Evolutionary conservation across 2,329 filamentous ascomycete species (phyloP).

Genomic region (Exophiala sp.): DNA sequence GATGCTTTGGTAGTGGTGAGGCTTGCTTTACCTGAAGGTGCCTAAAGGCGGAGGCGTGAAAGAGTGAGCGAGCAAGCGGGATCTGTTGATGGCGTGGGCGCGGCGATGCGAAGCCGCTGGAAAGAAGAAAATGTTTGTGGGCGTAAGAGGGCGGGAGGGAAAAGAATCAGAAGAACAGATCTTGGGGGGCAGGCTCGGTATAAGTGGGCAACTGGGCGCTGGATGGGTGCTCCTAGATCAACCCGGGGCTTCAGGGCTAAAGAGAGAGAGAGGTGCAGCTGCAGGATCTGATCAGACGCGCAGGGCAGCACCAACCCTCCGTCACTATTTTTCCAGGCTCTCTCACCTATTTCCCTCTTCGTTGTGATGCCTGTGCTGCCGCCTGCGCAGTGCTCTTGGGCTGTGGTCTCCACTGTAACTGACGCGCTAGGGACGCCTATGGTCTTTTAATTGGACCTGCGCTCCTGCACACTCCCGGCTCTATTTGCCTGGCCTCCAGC

Average conservation of each 20-base stretch:
- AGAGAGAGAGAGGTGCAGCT: background rate
- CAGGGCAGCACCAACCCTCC: background rate
- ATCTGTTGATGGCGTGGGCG: constrained; percentile 38
- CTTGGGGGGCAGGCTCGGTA: constrained; percentile 30
- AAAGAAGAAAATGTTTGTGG: constrained; percentile 7
- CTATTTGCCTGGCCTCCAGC: constrained; percentile 5
- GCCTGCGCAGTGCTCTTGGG: background rate
- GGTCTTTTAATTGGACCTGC: constrained; percentile 9
- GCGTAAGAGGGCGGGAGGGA: constrained; percentile 8
- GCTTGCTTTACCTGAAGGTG: constrained; percentile 17
- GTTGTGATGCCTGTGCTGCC: background rate
- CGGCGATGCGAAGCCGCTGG: background rate
- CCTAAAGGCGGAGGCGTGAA: constrained; percentile 40
- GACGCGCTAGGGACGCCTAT: constrained; percentile 14
- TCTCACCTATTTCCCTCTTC: constrained; percentile 1
- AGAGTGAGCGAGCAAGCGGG: constrained; percentile 38
- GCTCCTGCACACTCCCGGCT: constrained; percentile 19
- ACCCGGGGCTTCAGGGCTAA: constrained; percentile 7
- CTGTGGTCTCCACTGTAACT: constrained; percentile 10
- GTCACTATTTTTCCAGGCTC: background rate
- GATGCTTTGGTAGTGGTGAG: constrained; percentile 6
- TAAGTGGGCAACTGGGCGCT: constrained; percentile 24
- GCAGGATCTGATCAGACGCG: constrained; percentile 1
- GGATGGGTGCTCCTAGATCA: constrained; percentile 21
- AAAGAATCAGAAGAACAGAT: constrained; percentile 32